phyloP scores from a whole-genome alignment of 2,329 filamentous ascomycete species.

The Pseudogymnoascus verrucosus region DNA sequence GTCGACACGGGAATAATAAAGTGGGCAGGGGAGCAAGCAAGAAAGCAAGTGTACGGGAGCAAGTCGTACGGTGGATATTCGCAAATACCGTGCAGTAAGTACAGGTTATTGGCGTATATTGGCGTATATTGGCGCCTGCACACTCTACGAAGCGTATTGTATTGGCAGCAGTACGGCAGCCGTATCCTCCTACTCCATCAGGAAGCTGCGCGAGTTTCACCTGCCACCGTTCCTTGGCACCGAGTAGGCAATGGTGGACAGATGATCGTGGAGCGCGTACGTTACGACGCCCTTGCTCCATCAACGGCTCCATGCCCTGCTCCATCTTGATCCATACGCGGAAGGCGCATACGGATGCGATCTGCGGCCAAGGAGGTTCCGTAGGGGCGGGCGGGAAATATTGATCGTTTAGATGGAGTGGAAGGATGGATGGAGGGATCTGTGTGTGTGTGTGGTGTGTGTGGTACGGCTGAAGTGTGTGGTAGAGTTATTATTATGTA shows the following conservation, averaged over 20 bases:
- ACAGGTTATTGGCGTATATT: not conserved
- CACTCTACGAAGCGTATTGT: not conserved
- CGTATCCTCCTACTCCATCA: not conserved
- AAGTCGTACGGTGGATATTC: too few species aligned
- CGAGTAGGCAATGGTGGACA: not conserved
- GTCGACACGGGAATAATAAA: slow-evolving; percentile 7
- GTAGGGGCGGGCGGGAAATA: slow-evolving; percentile 4
- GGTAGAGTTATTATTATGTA: not conserved
- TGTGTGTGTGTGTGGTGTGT: too few species aligned
- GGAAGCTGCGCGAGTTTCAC: slow-evolving; percentile 5
- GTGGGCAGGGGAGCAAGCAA: not conserved
- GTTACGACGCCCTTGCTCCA: not conserved
- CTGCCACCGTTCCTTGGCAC: not conserved
- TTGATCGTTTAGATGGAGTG: not conserved
- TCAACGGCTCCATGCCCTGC: not conserved
- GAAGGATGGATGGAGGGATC: not conserved
- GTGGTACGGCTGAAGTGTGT: too few species aligned
- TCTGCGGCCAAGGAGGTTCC: slow-evolving; percentile 1
- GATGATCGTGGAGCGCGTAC: slow-evolving; percentile 1
- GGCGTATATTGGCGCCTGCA: not conserved
- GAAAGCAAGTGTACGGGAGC: too few species aligned
- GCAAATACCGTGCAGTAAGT: not conserved
- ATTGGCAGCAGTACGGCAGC: not conserved
- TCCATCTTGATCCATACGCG: not conserved
- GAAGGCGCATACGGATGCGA: slow-evolving; percentile 1